Base-by-base conservation (phyloP, 352 stramenopile genomes). In the Globisporangium polare region DNA sequence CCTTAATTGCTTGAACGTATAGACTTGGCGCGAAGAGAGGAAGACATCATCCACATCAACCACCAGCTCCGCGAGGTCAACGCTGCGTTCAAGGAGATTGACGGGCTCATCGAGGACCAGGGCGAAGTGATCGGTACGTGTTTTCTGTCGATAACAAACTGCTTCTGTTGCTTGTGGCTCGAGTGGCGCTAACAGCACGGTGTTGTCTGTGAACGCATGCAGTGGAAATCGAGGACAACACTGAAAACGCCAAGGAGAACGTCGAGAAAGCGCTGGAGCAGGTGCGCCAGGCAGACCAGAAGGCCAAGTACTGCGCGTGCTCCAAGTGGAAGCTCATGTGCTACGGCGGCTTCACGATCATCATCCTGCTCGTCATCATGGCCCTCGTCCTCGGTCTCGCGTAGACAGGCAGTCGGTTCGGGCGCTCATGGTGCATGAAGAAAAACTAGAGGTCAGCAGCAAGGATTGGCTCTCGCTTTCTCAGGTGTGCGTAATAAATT, bases 1-100 rank as follows among this genome's bases (percentile, higher is more conserved):
- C 27, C 27, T 10, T 7, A 9, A 13, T 18, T 42, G 22, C 39
- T 15, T 39, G n/a, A 43, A 43, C 35, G 18, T 24, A 53, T 60
- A 94, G 86, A 95, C 58, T 26, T 95, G 35, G 79, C 83, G 31
- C 74, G 84, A 53, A 71, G 86, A 72, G 86, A 95, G 60, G 80
- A 95, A 27, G 86, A 95, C 49, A 95, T 95, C 50, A 76, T 95
- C 60, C 86, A 94, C 55, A 95, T 95, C 65, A 94, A 93, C 67
- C 84, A 94, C 58, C 85, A 95, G 58, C 68, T 95, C 29, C 75
- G 83, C 0, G 86, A 95, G 62, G 86, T 95, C 27, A 95, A 95
- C 52, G 84, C 86, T 7, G 84, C 86, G 12, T 95, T 92, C 67
- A 69, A 87, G 42, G 86, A 95, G 73, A 89, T 95, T 33, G 86